Evolutionary conservation across 208 protist genomes (phyloP).

Genomic region (Acanthamoeba healyi): DNA sequence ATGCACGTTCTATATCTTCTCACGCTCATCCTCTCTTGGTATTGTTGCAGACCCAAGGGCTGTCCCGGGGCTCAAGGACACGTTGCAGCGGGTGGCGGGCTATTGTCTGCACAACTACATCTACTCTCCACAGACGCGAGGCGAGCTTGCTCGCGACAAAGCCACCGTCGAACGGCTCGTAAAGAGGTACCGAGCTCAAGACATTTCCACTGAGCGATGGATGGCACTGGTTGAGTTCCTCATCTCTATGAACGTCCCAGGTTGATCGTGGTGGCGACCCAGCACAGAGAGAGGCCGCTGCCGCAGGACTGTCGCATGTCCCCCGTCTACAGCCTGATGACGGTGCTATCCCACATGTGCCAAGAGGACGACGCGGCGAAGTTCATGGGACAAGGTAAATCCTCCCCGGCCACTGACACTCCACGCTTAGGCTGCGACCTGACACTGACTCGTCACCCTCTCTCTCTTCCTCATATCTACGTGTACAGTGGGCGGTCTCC

Average conservation of each 20-base stretch:
- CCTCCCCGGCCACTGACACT: too few species aligned
- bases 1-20: background rate
- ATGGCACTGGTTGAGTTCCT: too few species aligned
- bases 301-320: background rate
- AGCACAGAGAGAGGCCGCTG: background rate
- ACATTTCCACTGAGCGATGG: too few species aligned
- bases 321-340: background rate
- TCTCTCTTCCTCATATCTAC: background rate
- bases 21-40: too few species aligned
- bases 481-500: background rate
- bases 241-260: background rate
- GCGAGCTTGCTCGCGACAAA: background rate
- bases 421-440: too few species aligned
- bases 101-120: conserved; percentile 15
- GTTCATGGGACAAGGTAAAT: background rate
- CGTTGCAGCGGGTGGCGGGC: background rate
- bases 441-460: background rate
- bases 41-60: background rate
- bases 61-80: background rate
- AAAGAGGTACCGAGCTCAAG: too few species aligned
- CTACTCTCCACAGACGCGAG: background rate
- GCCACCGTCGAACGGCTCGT: background rate
- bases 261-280: conserved; percentile 1
- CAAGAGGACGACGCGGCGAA: background rate
- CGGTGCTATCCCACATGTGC: background rate